These are phyloP conservation scores for Fraxinus xanthoxyloides DNA, from an alignment of 305 asterid species.

Conservation along the genomic window DNA sequence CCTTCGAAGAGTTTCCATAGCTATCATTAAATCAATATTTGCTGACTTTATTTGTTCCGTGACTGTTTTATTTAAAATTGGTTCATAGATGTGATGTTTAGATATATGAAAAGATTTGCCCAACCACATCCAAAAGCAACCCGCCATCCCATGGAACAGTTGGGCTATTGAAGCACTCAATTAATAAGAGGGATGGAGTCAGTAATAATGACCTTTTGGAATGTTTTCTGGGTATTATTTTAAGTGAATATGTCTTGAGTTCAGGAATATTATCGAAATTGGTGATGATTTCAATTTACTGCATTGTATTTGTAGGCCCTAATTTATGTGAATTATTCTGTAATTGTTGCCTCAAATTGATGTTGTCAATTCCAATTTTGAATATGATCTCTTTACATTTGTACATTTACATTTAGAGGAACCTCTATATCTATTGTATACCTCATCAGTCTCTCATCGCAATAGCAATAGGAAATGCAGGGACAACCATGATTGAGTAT, in stretches of 20 bases:
- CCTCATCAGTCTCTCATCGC: not conserved
- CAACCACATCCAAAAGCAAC: no score
- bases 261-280: not conserved
- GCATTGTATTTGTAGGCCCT: not conserved
- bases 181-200: not conserved
- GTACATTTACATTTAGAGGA: not conserved
- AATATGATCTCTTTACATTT: not conserved
- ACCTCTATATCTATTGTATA: not conserved
- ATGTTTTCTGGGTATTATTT: not conserved
- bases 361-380: not conserved
- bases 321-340: not conserved
- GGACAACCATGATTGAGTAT: not conserved
- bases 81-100: not conserved
- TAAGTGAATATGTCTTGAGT: not conserved
- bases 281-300: not conserved
- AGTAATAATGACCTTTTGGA: not conserved
- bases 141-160: no score
- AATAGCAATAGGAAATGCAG: not conserved
- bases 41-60: not conserved
- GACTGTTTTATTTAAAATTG: not conserved
- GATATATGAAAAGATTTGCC: no score
- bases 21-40: not conserved
- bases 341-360: not conserved
- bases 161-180: not conserved
- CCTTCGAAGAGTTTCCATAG: not conserved